Percentiles rank a stretch among this genome's conserved stretches.
Conservation (phyloP, 257 asterid genomes). For the Leptodermis oblonga region DNA sequence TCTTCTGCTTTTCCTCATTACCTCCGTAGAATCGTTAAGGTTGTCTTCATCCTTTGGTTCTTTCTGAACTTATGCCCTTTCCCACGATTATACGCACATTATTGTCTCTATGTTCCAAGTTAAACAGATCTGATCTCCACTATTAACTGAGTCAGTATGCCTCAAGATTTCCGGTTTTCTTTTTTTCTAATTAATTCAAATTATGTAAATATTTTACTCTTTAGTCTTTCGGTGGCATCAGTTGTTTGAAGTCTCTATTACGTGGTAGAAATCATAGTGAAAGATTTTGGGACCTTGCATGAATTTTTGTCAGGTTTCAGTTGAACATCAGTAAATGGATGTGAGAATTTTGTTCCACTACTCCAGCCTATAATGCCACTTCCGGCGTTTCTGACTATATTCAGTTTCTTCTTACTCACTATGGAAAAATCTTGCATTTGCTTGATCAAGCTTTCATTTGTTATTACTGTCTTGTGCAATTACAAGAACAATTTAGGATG, state of each 20-base stretch:
- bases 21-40: slow-evolving; percentile 93
- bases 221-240: not conserved
- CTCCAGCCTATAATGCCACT: not conserved
- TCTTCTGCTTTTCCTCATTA: slow-evolving; percentile 72
- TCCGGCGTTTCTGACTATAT: not conserved
- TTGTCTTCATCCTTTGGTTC: too few species aligned
- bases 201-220: not conserved
- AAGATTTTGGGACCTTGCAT: not conserved
- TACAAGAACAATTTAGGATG: not conserved
- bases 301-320: not conserved
- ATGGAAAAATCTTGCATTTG: not conserved
- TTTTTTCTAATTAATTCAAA: not conserved
- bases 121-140: slow-evolving; percentile 23
- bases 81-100: not conserved
- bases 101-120: not conserved
- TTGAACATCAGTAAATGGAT: not conserved
- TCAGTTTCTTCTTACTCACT: too few species aligned
- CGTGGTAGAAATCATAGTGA: not conserved
- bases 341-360: not conserved
- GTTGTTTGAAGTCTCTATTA: not conserved
- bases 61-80: too few species aligned
- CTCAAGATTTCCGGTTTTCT: not conserved
- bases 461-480: not conserved
- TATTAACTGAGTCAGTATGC: not conserved
- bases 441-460: not conserved